A percentile compares a stretch with the other conserved stretches of the same genome.
These are phyloP conservation scores for Nitzschia putrida DNA, from an alignment of 108 stramenopile species.

Conservation along the genomic window DNA sequence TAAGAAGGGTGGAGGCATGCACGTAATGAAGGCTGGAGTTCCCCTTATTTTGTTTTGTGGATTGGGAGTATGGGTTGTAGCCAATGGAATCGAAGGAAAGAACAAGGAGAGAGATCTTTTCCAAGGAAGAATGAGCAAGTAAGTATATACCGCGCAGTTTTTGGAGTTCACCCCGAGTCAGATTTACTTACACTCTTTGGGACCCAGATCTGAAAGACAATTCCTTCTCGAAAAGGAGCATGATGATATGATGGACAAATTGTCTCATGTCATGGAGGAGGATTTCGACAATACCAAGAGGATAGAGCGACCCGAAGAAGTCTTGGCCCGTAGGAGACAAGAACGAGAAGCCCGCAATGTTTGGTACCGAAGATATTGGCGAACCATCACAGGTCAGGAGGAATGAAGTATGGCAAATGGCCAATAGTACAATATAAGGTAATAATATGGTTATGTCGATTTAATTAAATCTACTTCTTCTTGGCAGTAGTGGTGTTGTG, in stretches of 20 bases:
- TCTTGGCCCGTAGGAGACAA: slow-evolving; percentile 70
- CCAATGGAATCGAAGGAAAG: slow-evolving; percentile 82
- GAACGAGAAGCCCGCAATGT: slow-evolving; percentile 80
- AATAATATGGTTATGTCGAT: background rate
- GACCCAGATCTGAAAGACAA: slow-evolving; percentile 71
- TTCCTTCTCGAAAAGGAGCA: slow-evolving; percentile 74
- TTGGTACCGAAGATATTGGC: slow-evolving; percentile 71
- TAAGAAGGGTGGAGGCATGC: slow-evolving; percentile 28
- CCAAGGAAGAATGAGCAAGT: slow-evolving; percentile 73
- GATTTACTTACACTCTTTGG: background rate
- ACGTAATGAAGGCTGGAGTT: slow-evolving; percentile 59
- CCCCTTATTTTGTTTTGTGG: slow-evolving; percentile 82
- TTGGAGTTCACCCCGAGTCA: background rate
- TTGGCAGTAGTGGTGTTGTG: slow-evolving; percentile 81
- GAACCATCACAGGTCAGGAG: slow-evolving; percentile 17
- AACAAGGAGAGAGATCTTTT: slow-evolving; percentile 76
- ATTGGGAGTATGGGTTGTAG: slow-evolving; percentile 74
- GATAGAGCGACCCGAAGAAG: slow-evolving; percentile 86
- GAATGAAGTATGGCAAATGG: background rate
- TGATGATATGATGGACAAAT: slow-evolving; percentile 87
- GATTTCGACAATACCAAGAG: slow-evolving; percentile 90
- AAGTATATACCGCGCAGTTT: slow-evolving; percentile 13
- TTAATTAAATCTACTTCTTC: slow-evolving; percentile 66
- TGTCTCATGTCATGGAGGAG: slow-evolving; percentile 60
- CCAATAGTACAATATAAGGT: too few species aligned